Evolutionary conservation across 2,329 filamentous ascomycete genomes (phyloP).

Genomic region (Pseudogymnoascus sp.): DNA sequence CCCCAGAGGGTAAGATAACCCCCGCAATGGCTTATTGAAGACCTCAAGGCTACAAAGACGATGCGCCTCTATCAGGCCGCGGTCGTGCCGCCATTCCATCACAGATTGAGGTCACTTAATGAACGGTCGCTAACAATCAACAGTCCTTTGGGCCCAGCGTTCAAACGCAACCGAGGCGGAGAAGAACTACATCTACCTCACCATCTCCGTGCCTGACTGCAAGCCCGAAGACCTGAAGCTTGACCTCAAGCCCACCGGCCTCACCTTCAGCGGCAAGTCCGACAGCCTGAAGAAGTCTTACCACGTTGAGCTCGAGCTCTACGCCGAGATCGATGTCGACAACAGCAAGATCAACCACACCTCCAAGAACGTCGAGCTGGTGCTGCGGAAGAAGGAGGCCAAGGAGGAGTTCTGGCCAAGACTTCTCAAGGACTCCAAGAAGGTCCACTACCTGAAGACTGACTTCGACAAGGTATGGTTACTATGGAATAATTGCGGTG

Average conservation of each 20-base stretch:
- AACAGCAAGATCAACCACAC: constrained; percentile 86
- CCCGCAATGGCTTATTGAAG: background rate
- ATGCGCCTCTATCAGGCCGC: background rate
- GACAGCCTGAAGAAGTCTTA: constrained; percentile 80
- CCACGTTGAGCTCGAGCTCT: constrained; percentile 80
- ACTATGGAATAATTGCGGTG: background rate
- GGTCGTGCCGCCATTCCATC: background rate
- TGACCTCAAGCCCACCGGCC: constrained; percentile 67
- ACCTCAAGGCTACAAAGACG: constrained; percentile 7
- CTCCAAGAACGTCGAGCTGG: constrained; percentile 77
- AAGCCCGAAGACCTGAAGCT: constrained; percentile 68
- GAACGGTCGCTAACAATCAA: background rate
- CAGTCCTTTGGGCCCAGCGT: constrained; percentile 97
- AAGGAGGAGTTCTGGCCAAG: constrained; percentile 94
- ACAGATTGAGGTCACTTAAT: background rate
- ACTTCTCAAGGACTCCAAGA: constrained; percentile 82
- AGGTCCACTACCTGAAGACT: constrained; percentile 93
- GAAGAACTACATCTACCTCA: constrained; percentile 94
- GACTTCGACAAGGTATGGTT: constrained; percentile 83
- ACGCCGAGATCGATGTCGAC: constrained; percentile 77
- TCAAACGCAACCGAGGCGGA: constrained; percentile 69
- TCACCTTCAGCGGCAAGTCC: constrained; percentile 78
- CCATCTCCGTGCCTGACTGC: constrained; percentile 82
- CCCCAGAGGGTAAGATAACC: constrained; percentile 13
- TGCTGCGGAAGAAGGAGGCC: constrained; percentile 94